phyloP scores from a whole-genome alignment of 192 early-diverging fungal species.

The Rhizoclosmatium globosum region DNA sequence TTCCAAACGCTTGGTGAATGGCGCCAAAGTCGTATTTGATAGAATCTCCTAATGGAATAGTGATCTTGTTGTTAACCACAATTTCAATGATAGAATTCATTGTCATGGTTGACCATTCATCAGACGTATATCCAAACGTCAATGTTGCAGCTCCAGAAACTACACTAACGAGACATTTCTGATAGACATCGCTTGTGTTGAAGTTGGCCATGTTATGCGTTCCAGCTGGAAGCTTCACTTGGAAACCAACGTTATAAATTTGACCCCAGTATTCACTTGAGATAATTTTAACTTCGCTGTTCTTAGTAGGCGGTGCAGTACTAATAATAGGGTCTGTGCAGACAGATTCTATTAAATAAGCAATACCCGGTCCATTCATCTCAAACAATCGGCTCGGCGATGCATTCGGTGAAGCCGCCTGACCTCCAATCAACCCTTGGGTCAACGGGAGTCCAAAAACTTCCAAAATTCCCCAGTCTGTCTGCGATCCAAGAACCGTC shows the following conservation, averaged over 20 bases:
- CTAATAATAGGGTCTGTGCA: background rate
- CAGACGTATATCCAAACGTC: background rate
- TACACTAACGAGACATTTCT: background rate
- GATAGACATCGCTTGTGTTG: background rate
- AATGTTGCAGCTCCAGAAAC: background rate
- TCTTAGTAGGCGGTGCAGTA: background rate
- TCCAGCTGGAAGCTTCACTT: slow-evolving; percentile 1
- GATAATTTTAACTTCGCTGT: background rate
- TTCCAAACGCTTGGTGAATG: slow-evolving; percentile 5
- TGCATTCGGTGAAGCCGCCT: background rate
- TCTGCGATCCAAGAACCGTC: background rate
- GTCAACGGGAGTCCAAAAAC: background rate
- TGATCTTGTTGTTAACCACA: background rate
- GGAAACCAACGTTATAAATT: background rate
- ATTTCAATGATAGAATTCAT: slow-evolving; percentile 3
- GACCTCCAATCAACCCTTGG: slow-evolving; percentile 9
- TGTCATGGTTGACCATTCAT: background rate
- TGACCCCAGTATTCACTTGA: background rate
- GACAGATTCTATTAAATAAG: background rate
- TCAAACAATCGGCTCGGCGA: background rate
- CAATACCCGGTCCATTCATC: slow-evolving; percentile 10
- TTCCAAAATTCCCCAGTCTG: slow-evolving; percentile 8
- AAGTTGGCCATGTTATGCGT: background rate
- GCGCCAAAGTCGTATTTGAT: background rate
- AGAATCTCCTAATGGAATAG: background rate